Evolutionary conservation across 768 basidiomycete genomes (phyloP), one percentile per base, ranked within the genome.

Genomic region (Phlegmacium glaucopus): DNA sequence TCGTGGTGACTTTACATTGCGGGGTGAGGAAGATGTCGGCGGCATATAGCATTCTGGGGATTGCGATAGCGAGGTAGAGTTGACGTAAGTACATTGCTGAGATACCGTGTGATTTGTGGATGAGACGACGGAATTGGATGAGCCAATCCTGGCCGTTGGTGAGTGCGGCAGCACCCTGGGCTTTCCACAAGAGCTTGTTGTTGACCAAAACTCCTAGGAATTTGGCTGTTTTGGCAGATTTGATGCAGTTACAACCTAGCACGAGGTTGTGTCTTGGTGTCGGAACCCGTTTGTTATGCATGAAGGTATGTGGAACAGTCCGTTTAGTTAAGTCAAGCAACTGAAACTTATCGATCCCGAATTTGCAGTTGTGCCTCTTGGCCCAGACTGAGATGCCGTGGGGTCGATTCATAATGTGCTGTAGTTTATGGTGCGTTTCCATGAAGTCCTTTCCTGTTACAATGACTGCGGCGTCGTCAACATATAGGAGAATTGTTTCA

Each of bases 391-490:
- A 25, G 27, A 46, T 44, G 11, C 54, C 54, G 3, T 36, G 47
- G 11, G 30, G 7, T 28, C 18, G 40, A n/a, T 45, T 30, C 48
- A 53, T 53, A 3, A 53, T 26, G 10, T 40, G 16, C 16, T 32
- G 42, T 26, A 53, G 29, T 7, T 28, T 26, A 4, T 36, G 6
- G 13, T 44, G 37, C 10, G 43, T 45, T 15, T 49, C 48, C 26
- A 6, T 28, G 29, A 53, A 53, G 18, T 44, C 29, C 25, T 44
- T 28, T 10, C 47, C 57, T 5, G 34, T 51, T 12, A 45, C 43
- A 0, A 44, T 64, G 1, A 51, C 44, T 0, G 66, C 68, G 0
- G 70, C 56, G 39, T 72, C 57, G 25, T 72, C 61, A 0, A 70
- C 60, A 29, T 66, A 72, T 0, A 60, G 46, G 13, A 53, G 17